Conservation (phyloP, 768 basidiomycete species). For the Pulveroboletus sp. region DNA sequence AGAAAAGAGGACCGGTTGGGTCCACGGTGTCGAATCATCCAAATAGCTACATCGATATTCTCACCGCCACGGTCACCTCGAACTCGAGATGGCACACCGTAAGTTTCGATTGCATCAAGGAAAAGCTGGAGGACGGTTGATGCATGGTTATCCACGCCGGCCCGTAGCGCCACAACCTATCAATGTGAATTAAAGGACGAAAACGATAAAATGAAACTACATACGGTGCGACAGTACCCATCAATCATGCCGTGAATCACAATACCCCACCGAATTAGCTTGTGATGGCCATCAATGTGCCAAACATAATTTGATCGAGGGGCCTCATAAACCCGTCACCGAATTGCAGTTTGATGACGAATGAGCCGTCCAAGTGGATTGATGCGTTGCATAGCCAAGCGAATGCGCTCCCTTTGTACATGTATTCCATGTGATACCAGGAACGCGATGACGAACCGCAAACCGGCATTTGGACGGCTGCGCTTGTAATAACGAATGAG, state of each 20-base stretch:
- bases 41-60: constrained; percentile 25
- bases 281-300: constrained; percentile 27
- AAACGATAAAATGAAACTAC: background rate
- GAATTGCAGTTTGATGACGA: background rate
- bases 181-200: background rate
- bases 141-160: constrained; percentile 26
- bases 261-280: constrained; percentile 23
- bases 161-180: constrained; percentile 17
- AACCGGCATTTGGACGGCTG: constrained; percentile 12
- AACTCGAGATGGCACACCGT: constrained; percentile 22
- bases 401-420: constrained; percentile 13
- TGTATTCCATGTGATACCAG: constrained; percentile 9
- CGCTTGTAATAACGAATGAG: constrained; percentile 14
- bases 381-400: constrained; percentile 5
- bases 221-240: constrained; percentile 27
- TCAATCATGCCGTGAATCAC: constrained; percentile 28
- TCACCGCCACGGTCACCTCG: constrained; percentile 29
- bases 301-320: constrained; percentile 18
- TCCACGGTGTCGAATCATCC: constrained; percentile 28
- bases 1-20: constrained; percentile 24
- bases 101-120: constrained; percentile 5
- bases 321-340: constrained; percentile 1
- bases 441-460: constrained; percentile 16
- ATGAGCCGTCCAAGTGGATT: constrained; percentile 3
- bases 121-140: constrained; percentile 26